A percentile compares a stretch with the other conserved stretches of the same genome.
These are phyloP conservation scores for Harringtonia aguacate DNA, from an alignment of 2,329 filamentous ascomycete species.

Conservation along the genomic window DNA sequence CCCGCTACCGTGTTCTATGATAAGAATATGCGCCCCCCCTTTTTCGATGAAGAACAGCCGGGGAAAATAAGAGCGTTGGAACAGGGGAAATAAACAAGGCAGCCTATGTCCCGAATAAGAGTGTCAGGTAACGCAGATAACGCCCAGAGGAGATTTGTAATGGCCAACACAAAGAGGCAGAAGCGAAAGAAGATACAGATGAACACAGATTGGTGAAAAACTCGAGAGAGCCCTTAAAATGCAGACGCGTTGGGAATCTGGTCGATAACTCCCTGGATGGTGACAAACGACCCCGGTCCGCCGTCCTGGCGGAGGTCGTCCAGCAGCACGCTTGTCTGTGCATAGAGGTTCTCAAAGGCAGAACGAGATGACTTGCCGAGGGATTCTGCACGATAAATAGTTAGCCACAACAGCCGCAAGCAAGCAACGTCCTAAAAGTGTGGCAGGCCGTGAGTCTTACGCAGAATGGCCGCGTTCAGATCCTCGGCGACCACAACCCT, in stretches of 20 bases:
- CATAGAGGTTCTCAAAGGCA: constrained; percentile 73
- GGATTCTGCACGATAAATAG: constrained; percentile 48
- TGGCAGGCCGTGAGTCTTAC: constrained; percentile 38
- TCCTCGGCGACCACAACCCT: constrained; percentile 79
- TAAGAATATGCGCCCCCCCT: background rate
- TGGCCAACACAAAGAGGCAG: no score
- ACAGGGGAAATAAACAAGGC: background rate
- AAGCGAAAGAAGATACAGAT: background rate
- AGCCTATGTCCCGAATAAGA: background rate
- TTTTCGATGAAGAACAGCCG: no score
- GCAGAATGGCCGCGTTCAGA: constrained; percentile 82
- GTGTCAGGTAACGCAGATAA: background rate
- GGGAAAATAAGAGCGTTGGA: background rate
- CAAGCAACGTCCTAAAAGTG: no score
- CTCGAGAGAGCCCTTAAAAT: background rate
- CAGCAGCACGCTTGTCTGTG: constrained; percentile 79
- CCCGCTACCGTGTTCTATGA: background rate
- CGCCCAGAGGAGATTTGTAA: background rate
- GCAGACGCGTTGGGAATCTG: constrained; percentile 23
- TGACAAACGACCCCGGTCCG: constrained; percentile 74
- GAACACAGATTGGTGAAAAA: background rate
- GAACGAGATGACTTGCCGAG: constrained; percentile 83
- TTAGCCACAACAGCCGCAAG: background rate
- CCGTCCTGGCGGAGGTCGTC: constrained; percentile 71
- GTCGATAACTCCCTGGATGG: constrained; percentile 37